Base-by-base conservation (phyloP, 176 grass and related monocot species). In the Tillandsia fasciculata region DNA sequence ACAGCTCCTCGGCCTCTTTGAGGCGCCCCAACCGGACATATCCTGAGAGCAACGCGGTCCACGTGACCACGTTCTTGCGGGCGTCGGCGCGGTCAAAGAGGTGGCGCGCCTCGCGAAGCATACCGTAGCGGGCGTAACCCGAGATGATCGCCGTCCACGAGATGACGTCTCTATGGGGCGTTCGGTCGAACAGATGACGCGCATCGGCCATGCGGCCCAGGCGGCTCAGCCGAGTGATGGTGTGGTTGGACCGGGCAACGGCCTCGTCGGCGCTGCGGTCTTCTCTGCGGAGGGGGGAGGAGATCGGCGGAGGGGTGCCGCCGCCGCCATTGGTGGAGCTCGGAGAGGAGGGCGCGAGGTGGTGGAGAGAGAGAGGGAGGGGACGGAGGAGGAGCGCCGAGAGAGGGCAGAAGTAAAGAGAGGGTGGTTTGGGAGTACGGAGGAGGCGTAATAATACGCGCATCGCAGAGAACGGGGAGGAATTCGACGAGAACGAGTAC, bases 21-120 rank as follows among this genome's bases (percentile, higher is more conserved):
- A 77, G 58, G 14, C 52, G 52, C 65, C 27, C 69, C 2, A 28
- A 77, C 24, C 74, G 64, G 33, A 69, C 17, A 27, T 77, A 77
- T 12, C 74, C 74, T 6, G 74, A 77, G 52, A 77, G 53, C 65
- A 77, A 61, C n/a, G 74, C 74, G 33, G 74, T 77, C 74, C 74
- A 77, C 17, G 74, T 77, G 29, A 77, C 29, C n/a, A 77, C 74
- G 51, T 77, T 77, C 74, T 69, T 77, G 52, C 69, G 12, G 4
- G 74, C 65, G n/a, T 77, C 74, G 1, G 65, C 8, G 20, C 74
- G 52, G 11, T 77, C 74, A 29, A 77, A 77, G 6, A 77, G 65
- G 7, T 9, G 11, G 13, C 66, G 52, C 7, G 74, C 74, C 29
- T 77, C 74, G 12, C 12, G 65, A 29, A 77, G 74, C 74, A 77